Conservation (phyloP, 2,329 filamentous ascomycete species). For the Parafenestella ontariensis region DNA sequence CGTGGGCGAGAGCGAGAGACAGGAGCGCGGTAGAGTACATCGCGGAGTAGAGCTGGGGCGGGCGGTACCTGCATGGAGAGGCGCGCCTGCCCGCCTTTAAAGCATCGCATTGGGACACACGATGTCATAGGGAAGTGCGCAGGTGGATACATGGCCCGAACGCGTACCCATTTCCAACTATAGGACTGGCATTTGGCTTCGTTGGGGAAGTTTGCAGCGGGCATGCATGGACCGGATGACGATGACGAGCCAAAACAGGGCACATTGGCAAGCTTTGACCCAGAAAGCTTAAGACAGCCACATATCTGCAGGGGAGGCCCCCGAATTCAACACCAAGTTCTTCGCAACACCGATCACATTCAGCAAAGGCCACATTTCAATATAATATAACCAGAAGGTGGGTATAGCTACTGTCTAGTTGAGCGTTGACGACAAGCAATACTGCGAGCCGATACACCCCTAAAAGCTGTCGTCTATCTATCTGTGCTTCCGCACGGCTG, state of each 20-base stretch:
- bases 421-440: too few species aligned
- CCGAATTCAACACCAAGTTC: background rate
- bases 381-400: too few species aligned
- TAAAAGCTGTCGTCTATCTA: too few species aligned
- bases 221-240: background rate
- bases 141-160: background rate
- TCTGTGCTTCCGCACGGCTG: background rate
- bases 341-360: background rate
- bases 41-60: constrained; percentile 9
- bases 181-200: background rate
- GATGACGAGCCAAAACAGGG: background rate
- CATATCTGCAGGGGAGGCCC: background rate
- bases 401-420: too few species aligned
- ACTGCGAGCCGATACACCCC: background rate
- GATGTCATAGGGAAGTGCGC: constrained; percentile 9
- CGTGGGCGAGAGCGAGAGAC: constrained; percentile 35
- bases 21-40: constrained; percentile 28
- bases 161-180: background rate
- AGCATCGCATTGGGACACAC: background rate
- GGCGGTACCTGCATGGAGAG: constrained; percentile 11
- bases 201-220: background rate
- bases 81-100: constrained; percentile 8
- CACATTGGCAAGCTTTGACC: background rate
- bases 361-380: too few species aligned
- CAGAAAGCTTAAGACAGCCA: background rate